Conservation (phyloP, 805 yeast genomes). For the Ogataea kodamae region DNA sequence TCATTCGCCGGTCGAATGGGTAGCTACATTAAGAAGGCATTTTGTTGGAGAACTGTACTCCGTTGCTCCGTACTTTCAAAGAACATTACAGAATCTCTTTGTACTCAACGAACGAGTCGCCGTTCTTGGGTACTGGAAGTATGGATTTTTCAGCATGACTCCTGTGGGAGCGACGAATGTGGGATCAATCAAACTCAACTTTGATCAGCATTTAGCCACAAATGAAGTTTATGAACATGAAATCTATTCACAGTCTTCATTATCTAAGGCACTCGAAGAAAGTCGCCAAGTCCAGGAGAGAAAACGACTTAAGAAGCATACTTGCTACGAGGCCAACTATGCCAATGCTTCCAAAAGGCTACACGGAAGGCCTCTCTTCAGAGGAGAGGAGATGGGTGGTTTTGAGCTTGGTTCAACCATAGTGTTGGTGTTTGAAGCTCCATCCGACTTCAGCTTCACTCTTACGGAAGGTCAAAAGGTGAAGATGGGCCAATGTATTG, state of each 20-base stretch:
- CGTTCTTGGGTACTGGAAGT: conserved; percentile 89
- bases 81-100: conserved; percentile 78
- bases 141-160: conserved; percentile 97
- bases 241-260: conserved; percentile 25
- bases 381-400: conserved; percentile 97
- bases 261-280: conserved; percentile 5
- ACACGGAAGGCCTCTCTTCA: conserved; percentile 83
- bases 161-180: conserved; percentile 99
- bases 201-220: conserved; percentile 86
- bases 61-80: conserved; percentile 95
- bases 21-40: conserved; percentile 86
- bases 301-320: conserved; percentile 57
- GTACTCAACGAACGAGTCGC: conserved; percentile 95
- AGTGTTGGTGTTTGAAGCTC: conserved; percentile 97
- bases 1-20: conserved; percentile 97
- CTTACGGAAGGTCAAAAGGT: conserved; percentile 73
- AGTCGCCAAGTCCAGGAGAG: conserved; percentile 9
- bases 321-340: conserved; percentile 94
- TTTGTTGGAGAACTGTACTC: conserved; percentile 93
- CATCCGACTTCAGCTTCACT: conserved; percentile 67
- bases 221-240: conserved; percentile 64
- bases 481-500: conserved; percentile 80
- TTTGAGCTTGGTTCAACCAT: conserved; percentile 94
- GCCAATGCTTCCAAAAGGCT: conserved; percentile 68
- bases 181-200: conserved; percentile 88